These are phyloP conservation scores for Strobilomyces dryophilus DNA, from an alignment of 768 basidiomycete genomes.

Conservation along the genomic window DNA sequence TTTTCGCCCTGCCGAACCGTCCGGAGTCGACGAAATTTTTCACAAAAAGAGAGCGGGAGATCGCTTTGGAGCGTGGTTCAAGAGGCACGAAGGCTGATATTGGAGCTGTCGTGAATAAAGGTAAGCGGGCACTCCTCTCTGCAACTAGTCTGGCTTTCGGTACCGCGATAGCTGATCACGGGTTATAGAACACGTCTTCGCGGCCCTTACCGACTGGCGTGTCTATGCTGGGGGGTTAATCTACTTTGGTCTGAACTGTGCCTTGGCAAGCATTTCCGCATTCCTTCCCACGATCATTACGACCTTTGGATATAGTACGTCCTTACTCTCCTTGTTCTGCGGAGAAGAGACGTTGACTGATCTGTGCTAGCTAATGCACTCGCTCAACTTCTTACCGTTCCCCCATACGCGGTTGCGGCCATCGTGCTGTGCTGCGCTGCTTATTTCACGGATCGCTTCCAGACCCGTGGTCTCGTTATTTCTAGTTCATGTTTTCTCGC, in stretches of 20 bases:
- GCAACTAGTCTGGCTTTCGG: background rate
- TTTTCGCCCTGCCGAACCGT: conserved; percentile 60
- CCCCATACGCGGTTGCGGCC: conserved; percentile 73
- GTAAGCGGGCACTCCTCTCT: conserved; percentile 28
- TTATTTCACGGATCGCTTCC: conserved; percentile 61
- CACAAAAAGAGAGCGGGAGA: conserved; percentile 44
- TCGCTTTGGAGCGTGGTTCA: conserved; percentile 67
- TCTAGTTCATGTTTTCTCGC: conserved; percentile 27
- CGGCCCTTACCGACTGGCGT: conserved; percentile 72
- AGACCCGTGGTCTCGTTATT: conserved; percentile 48
- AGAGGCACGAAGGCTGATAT: conserved; percentile 62
- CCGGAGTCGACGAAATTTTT: conserved; percentile 68
- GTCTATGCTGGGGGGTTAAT: conserved; percentile 63
- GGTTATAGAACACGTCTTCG: conserved; percentile 50
- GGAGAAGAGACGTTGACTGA: background rate
- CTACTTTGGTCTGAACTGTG: conserved; percentile 75
- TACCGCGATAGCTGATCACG: background rate
- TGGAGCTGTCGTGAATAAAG: conserved; percentile 60
- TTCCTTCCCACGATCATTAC: conserved; percentile 81
- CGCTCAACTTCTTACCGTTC: conserved; percentile 74
- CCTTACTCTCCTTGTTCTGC: background rate
- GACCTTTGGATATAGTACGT: conserved; percentile 68
- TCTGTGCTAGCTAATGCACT: conserved; percentile 48
- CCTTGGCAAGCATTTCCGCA: conserved; percentile 74
- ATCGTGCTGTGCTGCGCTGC: conserved; percentile 57